These are phyloP conservation scores for Microsporum canis DNA, from an alignment of 2,329 filamentous ascomycete species.

Conservation along the genomic window DNA sequence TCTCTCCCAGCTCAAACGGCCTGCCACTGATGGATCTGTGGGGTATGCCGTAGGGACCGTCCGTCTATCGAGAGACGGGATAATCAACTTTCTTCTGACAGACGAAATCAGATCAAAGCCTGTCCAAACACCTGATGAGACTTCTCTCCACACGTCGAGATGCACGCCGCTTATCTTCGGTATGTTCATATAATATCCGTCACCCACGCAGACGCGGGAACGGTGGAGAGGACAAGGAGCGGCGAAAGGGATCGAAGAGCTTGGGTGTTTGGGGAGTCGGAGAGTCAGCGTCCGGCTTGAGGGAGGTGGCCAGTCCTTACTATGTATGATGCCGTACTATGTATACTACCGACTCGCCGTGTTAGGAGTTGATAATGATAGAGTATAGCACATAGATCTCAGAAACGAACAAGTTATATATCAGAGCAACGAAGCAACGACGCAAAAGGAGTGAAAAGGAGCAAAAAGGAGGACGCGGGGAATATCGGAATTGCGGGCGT, in stretches of 20 bases:
- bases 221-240: slow-evolving; percentile 1
- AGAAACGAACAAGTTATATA: no score
- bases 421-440: no score
- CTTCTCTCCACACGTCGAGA: not conserved
- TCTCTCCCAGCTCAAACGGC: not conserved
- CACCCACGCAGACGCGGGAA: not conserved
- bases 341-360: no score
- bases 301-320: not conserved
- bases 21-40: not conserved
- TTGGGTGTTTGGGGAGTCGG: not conserved
- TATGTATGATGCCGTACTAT: no score
- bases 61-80: no score
- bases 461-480: not conserved
- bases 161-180: not conserved
- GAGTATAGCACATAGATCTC: no score
- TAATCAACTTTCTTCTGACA: no score
- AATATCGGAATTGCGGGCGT: not conserved
- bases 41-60: not conserved
- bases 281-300: not conserved
- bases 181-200: not conserved
- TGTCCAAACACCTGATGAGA: not conserved
- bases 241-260: not conserved
- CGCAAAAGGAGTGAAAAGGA: not conserved
- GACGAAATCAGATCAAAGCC: not conserved
- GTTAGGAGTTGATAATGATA: no score